Base-by-base conservation (phyloP, 768 basidiomycete species). In the Candolleomyces eurysporus region DNA sequence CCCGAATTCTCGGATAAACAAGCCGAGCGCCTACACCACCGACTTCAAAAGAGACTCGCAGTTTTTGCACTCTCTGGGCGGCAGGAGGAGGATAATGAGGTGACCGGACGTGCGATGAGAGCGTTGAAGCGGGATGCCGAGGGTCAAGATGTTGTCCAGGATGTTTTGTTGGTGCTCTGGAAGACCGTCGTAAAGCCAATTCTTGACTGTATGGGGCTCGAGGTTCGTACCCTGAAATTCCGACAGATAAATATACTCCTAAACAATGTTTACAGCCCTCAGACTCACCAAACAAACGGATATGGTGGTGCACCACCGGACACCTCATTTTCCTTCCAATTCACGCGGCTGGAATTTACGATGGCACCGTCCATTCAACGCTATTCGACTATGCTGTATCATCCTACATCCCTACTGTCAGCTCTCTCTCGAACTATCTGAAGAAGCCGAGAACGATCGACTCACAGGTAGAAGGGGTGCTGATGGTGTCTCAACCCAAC, bases 221-320 rank as follows among this genome's bases (percentile, higher is more conserved):
- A 65, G 31, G 45, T 54, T 30, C 14, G 22, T 63, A 6, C 19
- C 19, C n/a, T n/a, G n/a, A 55, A 54, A 63, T 64, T 19, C 3
- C 59, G 52, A 26, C 4, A 10, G 21, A 58, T 26, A 43, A 3
- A 16, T n/a, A 36, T 54, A 14, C n/a, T 32, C 16, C n/a, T n/a
- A n/a, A n/a, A 36, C 1, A 22, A 4, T 46, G 58, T 49, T 19
- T 36, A 42, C 36, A 26, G 9, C 14, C 62, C 13, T 54, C 59
- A 14, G 58, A 22, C 1, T 5, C 48, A n/a, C 14, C 53, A 14
- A 50, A 54, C 13, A 32, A 53, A 43, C 66, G 73, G n/a, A 61
- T 70, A 14, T 70, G 69, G 69, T 70, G 74, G 75, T 76, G 72
- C 62, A 65, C 69, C 3, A 75, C 72, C 7, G 70, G 69, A 3